Evolutionary conservation across 2,329 filamentous ascomycete genomes (phyloP).

Genomic region (Diaporthe vexans): DNA sequence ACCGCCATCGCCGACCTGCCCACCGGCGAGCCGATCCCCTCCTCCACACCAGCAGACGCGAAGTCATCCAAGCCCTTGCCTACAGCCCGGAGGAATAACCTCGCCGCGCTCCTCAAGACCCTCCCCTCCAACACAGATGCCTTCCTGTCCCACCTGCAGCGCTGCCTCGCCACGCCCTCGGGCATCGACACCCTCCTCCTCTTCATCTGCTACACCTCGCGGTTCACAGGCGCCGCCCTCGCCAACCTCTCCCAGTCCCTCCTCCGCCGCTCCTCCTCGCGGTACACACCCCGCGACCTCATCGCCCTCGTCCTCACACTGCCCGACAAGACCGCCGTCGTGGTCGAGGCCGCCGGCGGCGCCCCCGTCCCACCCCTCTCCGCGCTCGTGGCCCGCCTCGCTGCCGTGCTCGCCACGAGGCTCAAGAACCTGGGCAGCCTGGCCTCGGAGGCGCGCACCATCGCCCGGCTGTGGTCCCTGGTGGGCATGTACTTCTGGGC

Average conservation of each 20-base stretch:
- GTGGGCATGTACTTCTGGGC: slow-evolving; percentile 81
- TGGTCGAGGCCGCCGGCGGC: slow-evolving; percentile 48
- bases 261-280: slow-evolving; percentile 61
- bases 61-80: slow-evolving; percentile 40
- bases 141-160: slow-evolving; percentile 69
- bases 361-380: slow-evolving; percentile 37
- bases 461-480: slow-evolving; percentile 82
- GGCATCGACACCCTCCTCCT: slow-evolving; percentile 80
- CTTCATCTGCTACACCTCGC: slow-evolving; percentile 77
- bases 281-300: slow-evolving; percentile 57
- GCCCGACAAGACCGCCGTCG: slow-evolving; percentile 64
- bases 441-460: slow-evolving; percentile 79
- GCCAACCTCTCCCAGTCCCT: slow-evolving; percentile 68
- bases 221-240: slow-evolving; percentile 66
- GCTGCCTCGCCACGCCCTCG: slow-evolving; percentile 75
- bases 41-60: slow-evolving; percentile 43
- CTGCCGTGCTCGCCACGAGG: slow-evolving; percentile 64
- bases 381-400: slow-evolving; percentile 59
- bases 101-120: slow-evolving; percentile 50
- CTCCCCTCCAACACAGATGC: slow-evolving; percentile 61
- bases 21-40: slow-evolving; percentile 54
- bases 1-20: slow-evolving; percentile 52
- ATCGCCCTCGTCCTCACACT: slow-evolving; percentile 66
- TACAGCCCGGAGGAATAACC: slow-evolving; percentile 37
- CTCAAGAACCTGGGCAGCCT: slow-evolving; percentile 74